Evolutionary conservation across 2,329 filamentous ascomycete genomes (phyloP).

Genomic region (Leptographium galeiforme): DNA sequence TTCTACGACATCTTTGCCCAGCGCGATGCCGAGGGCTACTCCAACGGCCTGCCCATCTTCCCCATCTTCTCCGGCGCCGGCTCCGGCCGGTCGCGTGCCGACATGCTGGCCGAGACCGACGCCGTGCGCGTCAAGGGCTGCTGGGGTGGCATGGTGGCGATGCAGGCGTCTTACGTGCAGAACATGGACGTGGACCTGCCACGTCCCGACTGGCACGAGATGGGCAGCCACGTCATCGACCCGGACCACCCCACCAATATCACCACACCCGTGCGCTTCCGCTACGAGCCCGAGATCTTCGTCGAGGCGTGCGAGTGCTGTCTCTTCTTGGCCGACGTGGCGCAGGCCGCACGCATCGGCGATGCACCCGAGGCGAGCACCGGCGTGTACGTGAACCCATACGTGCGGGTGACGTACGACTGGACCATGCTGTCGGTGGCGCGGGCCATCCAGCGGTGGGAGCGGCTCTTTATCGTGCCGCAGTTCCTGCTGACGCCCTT

Average conservation of each 20-base stretch:
- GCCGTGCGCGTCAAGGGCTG: slow-evolving; percentile 59
- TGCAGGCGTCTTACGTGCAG: slow-evolving; percentile 48
- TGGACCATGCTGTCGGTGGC: slow-evolving; percentile 43
- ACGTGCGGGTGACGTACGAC: slow-evolving; percentile 57
- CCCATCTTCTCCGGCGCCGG: slow-evolving; percentile 50
- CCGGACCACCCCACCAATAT: slow-evolving; percentile 18
- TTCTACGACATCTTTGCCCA: slow-evolving; percentile 67
- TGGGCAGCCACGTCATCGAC: slow-evolving; percentile 22
- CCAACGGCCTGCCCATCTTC: slow-evolving; percentile 50
- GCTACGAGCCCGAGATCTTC: slow-evolving; percentile 43
- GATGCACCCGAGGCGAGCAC: slow-evolving; percentile 25
- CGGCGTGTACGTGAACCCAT: slow-evolving; percentile 63
- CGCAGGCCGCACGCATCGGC: slow-evolving; percentile 17
- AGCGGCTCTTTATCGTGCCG: slow-evolving; percentile 31
- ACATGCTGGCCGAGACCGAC: slow-evolving; percentile 47
- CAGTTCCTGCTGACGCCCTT: slow-evolving; percentile 32
- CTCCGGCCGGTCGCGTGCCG: slow-evolving; percentile 40
- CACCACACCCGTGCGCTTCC: slow-evolving; percentile 36
- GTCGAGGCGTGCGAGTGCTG: slow-evolving; percentile 56
- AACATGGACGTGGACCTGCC: slow-evolving; percentile 19
- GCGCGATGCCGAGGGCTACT: slow-evolving; percentile 51
- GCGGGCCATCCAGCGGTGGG: slow-evolving; percentile 46
- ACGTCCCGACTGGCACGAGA: slow-evolving; percentile 19
- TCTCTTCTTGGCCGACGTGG: slow-evolving; percentile 37
- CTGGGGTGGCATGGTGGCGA: slow-evolving; percentile 65